phyloP scores from a whole-genome alignment of 2,329 filamentous ascomycete genomes.

The Colletotrichum navitas region DNA sequence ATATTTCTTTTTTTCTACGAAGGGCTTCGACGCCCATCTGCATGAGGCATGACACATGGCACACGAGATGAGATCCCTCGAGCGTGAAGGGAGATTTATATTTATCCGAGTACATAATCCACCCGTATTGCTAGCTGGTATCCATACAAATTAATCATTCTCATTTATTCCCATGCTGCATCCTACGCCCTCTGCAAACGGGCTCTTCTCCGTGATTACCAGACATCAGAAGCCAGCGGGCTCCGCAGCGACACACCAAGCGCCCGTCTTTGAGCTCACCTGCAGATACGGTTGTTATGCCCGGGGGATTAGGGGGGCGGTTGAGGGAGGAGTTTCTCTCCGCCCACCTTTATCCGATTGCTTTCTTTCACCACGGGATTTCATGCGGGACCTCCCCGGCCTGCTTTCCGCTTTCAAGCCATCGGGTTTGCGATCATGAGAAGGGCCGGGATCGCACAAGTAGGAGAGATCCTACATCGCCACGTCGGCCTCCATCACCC shows the following conservation, averaged over 20 bases:
- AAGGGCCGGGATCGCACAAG: not conserved
- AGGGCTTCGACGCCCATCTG: no score
- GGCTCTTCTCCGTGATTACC: not conserved
- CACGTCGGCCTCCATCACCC: no score
- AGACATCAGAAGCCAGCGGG: no score
- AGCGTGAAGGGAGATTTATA: not conserved
- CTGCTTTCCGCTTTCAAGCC: no score
- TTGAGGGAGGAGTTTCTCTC: no score
- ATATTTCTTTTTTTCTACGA: not conserved
- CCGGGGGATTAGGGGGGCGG: no score
- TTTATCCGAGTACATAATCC: not conserved
- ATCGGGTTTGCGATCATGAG: not conserved
- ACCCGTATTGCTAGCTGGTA: not conserved
- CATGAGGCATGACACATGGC: not conserved
- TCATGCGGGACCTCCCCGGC: no score
- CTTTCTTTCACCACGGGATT: no score
- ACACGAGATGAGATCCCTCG: not conserved
- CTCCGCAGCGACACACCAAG: no score
- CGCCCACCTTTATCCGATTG: not conserved
- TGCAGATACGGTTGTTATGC: no score
- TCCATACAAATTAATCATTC: slow-evolving; percentile 1
- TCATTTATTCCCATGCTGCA: not conserved
- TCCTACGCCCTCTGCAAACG: not conserved
- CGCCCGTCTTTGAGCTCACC: no score
- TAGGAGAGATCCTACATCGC: no score